Evolutionary conservation across 176 grass and related monocot species (phyloP).

Genomic region (Chrysopogon serrulatus): DNA sequence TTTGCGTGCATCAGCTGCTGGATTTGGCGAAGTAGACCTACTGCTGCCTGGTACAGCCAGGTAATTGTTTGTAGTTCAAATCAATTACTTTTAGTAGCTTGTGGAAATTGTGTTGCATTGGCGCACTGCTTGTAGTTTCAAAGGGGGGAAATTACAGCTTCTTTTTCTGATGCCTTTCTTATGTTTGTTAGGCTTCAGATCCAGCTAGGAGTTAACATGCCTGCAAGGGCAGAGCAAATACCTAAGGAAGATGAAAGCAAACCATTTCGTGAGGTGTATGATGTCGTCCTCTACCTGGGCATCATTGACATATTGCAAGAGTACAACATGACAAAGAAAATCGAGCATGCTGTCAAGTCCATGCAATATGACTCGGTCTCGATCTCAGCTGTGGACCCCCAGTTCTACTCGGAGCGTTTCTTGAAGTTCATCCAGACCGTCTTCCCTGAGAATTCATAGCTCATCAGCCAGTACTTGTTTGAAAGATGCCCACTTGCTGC

Average conservation of each 20-base stretch:
- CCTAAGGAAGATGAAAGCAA: constrained; percentile 52
- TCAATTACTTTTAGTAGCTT: neutral
- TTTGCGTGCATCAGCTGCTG: constrained; percentile 76
- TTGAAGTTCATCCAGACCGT: constrained; percentile 82
- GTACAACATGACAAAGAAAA: constrained; percentile 91
- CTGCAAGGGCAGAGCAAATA: constrained; percentile 75
- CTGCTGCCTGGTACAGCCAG: constrained; percentile 96
- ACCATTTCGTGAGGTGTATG: constrained; percentile 67
- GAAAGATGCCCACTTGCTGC: neutral
- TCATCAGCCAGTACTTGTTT: neutral
- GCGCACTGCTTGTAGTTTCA: neutral
- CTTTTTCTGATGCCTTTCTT: neutral
- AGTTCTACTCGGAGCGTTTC: constrained; percentile 78
- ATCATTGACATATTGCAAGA: constrained; percentile 99
- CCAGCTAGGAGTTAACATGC: constrained; percentile 98
- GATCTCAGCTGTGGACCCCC: constrained; percentile 76
- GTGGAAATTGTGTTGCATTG: neutral
- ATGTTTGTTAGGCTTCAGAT: constrained; percentile 72
- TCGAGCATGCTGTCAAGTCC: constrained; percentile 95
- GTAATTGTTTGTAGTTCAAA: constrained; percentile 16
- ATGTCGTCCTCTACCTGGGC: constrained; percentile 92
- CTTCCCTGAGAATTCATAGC: constrained; percentile 74
- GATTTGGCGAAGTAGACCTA: constrained; percentile 96
- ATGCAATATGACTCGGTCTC: constrained; percentile 82
- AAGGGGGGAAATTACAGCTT: neutral